Base-by-base conservation (phyloP, 257 asterid species). In the Paulownia fortunei region DNA sequence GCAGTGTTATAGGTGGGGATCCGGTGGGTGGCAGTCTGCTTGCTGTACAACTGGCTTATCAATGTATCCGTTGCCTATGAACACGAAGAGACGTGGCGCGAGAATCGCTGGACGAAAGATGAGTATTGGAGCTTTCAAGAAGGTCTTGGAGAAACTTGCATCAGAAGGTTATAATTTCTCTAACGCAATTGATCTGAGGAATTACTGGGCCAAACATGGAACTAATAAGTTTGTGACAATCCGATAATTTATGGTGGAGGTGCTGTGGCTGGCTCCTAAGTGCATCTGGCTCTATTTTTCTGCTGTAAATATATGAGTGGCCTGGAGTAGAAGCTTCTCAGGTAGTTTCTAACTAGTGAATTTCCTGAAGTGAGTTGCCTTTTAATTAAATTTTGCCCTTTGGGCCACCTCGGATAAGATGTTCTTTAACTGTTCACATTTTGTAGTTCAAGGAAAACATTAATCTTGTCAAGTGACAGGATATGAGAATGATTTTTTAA, bases 11-110 rank as follows among this genome's bases (percentile, higher is more conserved):
- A 82, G 91, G 82, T 90, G 95, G 95, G 95, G 95, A 56, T 84
- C 87, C 60, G 95, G 95, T 82, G 95, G 95, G 26, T 90, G 95
- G 95, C 92, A 90, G 72, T 90, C 95, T 1, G 92, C 92, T 21
- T 90, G 95, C 71, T 88, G 92, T 81, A n/a, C 92, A 16, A 90
- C 89, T 26, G 81, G 86, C 24, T 46, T 90, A 81, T 90, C 92
- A 41, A 64, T 78, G 16, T 85, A 88, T 77, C 95, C 95, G 16
- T 81, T 88, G 87, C 91, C 92, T 63, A 83, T 90, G 91, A 90
- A 87, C 73, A 65, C 89, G n/a, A 90, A 90, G 81, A 77, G 90
- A 23, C 91, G 92, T 3, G 89, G 92, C 32, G 88, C 91, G 0
- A 85, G 95, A 69, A 86, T 90, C 73, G 90, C 95, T 2, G 95